phyloP scores from a whole-genome alignment of 352 stramenopile species.

The Pythium utonaiense region DNA sequence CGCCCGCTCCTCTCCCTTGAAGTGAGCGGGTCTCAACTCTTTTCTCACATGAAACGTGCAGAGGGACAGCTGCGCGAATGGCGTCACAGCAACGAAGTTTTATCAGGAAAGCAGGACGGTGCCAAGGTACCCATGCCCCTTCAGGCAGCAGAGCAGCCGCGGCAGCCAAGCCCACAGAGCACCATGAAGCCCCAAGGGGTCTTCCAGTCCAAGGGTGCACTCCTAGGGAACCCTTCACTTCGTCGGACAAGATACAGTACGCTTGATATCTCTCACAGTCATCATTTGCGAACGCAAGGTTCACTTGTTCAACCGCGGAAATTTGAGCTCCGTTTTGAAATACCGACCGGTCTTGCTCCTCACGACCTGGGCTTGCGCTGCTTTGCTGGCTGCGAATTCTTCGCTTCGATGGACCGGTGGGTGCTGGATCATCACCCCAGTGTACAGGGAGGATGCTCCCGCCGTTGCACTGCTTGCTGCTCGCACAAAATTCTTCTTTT shows the following conservation, averaged over 20 bases:
- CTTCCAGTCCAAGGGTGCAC: too few species aligned
- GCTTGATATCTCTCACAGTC: neutral
- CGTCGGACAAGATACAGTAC: neutral
- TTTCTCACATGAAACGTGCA: neutral
- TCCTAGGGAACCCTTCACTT: too few species aligned
- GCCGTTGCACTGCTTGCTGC: neutral
- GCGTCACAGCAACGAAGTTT: too few species aligned
- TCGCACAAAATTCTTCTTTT: conserved; percentile 22
- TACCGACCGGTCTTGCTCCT: conserved; percentile 14
- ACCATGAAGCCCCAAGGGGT: too few species aligned
- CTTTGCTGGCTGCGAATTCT: neutral
- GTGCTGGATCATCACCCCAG: conserved; percentile 10
- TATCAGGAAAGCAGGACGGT: too few species aligned
- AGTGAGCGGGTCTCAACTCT: neutral
- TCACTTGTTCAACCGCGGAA: conserved; percentile 12
- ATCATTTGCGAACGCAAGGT: neutral
- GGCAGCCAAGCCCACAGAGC: too few species aligned
- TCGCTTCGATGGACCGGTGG: neutral
- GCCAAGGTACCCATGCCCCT: neutral
- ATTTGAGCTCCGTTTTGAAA: conserved; percentile 25
- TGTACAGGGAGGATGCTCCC: conserved; percentile 14
- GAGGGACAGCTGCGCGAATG: too few species aligned
- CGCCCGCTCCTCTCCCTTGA: neutral
- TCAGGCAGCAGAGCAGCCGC: too few species aligned
- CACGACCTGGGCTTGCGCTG: conserved; percentile 8